Evolutionary conservation across 2,329 filamentous ascomycete species (phyloP).

Genomic region (Hypoxylon sp.): DNA sequence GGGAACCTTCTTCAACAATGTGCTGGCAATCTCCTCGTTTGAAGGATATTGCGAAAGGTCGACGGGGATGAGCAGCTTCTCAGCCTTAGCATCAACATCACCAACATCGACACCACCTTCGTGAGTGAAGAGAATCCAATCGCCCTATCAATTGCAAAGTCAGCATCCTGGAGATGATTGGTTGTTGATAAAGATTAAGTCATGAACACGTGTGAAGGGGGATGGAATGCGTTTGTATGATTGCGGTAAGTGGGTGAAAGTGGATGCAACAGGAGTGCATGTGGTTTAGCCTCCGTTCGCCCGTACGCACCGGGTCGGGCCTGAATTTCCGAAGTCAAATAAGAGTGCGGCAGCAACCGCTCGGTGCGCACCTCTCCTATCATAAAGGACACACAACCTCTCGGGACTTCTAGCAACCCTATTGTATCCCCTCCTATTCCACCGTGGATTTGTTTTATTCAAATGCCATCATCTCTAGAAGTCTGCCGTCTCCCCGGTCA

Average conservation of each 20-base stretch:
- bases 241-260: slow-evolving; percentile 48
- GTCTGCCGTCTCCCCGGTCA: slow-evolving; percentile 12
- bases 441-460: slow-evolving; percentile 15
- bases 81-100: slow-evolving; percentile 98
- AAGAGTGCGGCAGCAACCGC: slow-evolving; percentile 45
- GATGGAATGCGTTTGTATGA: slow-evolving; percentile 36
- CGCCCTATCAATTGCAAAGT: slow-evolving; percentile 73
- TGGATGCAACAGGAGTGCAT: slow-evolving; percentile 54
- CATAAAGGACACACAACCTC: slow-evolving; percentile 28
- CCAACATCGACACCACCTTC: slow-evolving; percentile 99
- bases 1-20: slow-evolving; percentile 93
- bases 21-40: slow-evolving; percentile 90
- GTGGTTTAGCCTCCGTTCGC: slow-evolving; percentile 63
- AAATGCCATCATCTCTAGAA: slow-evolving; percentile 18
- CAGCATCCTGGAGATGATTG: slow-evolving; percentile 45
- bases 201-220: slow-evolving; percentile 25
- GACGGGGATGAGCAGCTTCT: slow-evolving; percentile 98
- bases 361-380: slow-evolving; percentile 34
- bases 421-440: slow-evolving; percentile 11
- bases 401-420: slow-evolving; percentile 22
- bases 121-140: slow-evolving; percentile 99
- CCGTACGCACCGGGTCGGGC: slow-evolving; percentile 53
- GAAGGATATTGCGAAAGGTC: slow-evolving; percentile 95
- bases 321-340: slow-evolving; percentile 46
- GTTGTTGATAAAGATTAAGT: slow-evolving; percentile 32